Evolutionary conservation across 352 stramenopile genomes (phyloP).

Genomic region (Pythium diclinum): DNA sequence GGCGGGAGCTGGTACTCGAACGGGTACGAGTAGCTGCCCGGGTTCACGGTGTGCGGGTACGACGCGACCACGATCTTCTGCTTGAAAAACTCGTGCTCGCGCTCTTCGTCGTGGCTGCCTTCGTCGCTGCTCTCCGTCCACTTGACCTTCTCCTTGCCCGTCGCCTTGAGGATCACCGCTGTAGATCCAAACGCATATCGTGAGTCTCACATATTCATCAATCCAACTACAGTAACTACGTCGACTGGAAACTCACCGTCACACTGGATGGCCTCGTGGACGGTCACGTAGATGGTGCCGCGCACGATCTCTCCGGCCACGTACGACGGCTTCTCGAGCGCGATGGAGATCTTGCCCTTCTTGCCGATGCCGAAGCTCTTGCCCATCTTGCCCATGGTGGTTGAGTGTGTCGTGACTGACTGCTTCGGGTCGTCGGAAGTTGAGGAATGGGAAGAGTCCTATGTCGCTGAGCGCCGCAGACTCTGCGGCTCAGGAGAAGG

Average conservation of each 20-base stretch:
- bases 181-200: neutral
- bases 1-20: slow-evolving; percentile 64
- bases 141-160: slow-evolving; percentile 66
- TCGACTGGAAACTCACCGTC: slow-evolving; percentile 32
- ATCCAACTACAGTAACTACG: neutral
- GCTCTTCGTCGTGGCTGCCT: slow-evolving; percentile 29
- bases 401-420: neutral
- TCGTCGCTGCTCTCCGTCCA: slow-evolving; percentile 43
- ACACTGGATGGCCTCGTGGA: slow-evolving; percentile 59
- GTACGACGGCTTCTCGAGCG: slow-evolving; percentile 56
- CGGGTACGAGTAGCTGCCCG: slow-evolving; percentile 55
- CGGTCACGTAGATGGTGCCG: slow-evolving; percentile 59
- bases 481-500: too few species aligned
- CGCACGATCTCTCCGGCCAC: slow-evolving; percentile 58
- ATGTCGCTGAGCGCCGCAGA: too few species aligned
- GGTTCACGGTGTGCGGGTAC: slow-evolving; percentile 34
- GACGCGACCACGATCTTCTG: slow-evolving; percentile 61
- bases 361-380: slow-evolving; percentile 48
- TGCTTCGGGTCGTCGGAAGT: neutral
- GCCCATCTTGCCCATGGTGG: slow-evolving; percentile 29
- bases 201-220: neutral
- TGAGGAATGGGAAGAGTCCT: neutral
- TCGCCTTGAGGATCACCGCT: slow-evolving; percentile 68
- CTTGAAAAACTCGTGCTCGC: slow-evolving; percentile 66
- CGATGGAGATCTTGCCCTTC: slow-evolving; percentile 68